These are phyloP conservation scores for Paraleonurus japonicus DNA, from an alignment of 257 asterid genomes.

Conservation along the genomic window DNA sequence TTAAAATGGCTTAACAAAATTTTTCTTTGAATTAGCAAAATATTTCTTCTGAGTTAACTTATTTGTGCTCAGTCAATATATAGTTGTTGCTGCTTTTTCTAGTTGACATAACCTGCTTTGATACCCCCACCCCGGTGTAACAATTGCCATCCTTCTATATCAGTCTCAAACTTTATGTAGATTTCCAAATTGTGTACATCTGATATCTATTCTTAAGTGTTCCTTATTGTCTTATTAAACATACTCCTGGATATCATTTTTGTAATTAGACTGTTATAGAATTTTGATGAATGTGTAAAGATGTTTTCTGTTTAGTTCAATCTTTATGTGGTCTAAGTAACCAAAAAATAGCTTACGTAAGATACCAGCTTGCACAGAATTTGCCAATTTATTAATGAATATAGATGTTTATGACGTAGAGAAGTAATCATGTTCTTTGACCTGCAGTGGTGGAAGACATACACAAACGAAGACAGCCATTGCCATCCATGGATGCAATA, in stretches of 20 bases:
- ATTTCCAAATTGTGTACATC: neutral
- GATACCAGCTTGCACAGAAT: conserved; percentile 4
- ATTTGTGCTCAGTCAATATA: neutral
- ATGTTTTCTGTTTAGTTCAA: neutral
- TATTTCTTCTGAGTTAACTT: conserved; percentile 3
- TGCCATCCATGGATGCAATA: conserved; percentile 96
- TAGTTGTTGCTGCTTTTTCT: neutral
- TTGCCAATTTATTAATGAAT: conserved; percentile 1
- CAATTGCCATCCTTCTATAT: too few species aligned
- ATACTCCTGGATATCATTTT: conserved; percentile 5
- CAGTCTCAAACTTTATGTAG: conserved; percentile 1
- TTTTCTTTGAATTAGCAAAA: too few species aligned
- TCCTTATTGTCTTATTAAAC: neutral
- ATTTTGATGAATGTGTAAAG: neutral
- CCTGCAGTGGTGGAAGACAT: conserved; percentile 99
- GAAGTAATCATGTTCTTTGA: conserved; percentile 32
- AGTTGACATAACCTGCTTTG: neutral
- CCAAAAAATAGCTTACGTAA: conserved; percentile 10
- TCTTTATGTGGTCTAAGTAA: neutral
- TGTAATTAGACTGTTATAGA: neutral
- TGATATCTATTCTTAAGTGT: neutral
- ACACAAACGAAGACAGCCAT: conserved; percentile 91
- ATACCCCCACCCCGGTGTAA: conserved; percentile 1
- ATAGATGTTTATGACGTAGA: conserved; percentile 16
- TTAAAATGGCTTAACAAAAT: conserved; percentile 2